Evolutionary conservation across 495 filamentous ascomycete genomes (phyloP).

Genomic region (Aspergillus taichungensis): DNA sequence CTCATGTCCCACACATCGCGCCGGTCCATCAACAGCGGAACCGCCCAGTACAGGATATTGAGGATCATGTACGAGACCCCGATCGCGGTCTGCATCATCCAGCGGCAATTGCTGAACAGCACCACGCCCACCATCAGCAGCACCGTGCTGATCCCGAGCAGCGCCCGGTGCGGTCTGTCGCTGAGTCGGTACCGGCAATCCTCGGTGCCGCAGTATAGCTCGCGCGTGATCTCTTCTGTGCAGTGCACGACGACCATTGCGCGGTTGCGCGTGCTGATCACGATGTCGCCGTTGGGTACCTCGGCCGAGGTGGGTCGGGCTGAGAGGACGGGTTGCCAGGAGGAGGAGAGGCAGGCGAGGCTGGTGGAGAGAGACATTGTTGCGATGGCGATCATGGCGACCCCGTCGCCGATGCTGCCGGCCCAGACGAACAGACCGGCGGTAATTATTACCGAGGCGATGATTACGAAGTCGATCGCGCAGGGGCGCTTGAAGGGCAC

Average conservation of each 20-base stretch:
- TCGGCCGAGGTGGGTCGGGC: slow-evolving; percentile 35
- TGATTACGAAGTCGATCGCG: slow-evolving; percentile 42
- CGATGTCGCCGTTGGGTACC: slow-evolving; percentile 51
- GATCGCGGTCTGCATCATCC: slow-evolving; percentile 49
- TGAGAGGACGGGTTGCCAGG: slow-evolving; percentile 46
- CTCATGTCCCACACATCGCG: slow-evolving; percentile 11
- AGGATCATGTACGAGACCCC: slow-evolving; percentile 50
- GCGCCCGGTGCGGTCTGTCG: slow-evolving; percentile 30
- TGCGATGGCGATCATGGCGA: slow-evolving; percentile 13
- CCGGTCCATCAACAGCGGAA: slow-evolving; percentile 5
- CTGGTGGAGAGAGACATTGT: slow-evolving; percentile 16
- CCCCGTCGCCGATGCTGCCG: slow-evolving; percentile 45
- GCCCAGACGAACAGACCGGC: slow-evolving; percentile 31
- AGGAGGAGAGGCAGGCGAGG: slow-evolving; percentile 6
- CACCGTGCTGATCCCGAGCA: slow-evolving; percentile 49
- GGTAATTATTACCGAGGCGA: slow-evolving; percentile 42
- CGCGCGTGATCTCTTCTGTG: slow-evolving; percentile 52
- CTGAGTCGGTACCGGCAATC: slow-evolving; percentile 41
- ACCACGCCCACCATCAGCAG: slow-evolving; percentile 53
- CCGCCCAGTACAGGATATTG: slow-evolving; percentile 50
- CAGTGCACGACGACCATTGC: slow-evolving; percentile 54
- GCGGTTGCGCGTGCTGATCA: slow-evolving; percentile 51
- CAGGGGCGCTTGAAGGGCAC: slow-evolving; percentile 38
- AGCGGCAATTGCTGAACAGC: slow-evolving; percentile 51
- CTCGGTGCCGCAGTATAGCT: slow-evolving; percentile 54